Conservation (phyloP, 2,329 filamentous ascomycete species). For the Exophiala sp. region DNA sequence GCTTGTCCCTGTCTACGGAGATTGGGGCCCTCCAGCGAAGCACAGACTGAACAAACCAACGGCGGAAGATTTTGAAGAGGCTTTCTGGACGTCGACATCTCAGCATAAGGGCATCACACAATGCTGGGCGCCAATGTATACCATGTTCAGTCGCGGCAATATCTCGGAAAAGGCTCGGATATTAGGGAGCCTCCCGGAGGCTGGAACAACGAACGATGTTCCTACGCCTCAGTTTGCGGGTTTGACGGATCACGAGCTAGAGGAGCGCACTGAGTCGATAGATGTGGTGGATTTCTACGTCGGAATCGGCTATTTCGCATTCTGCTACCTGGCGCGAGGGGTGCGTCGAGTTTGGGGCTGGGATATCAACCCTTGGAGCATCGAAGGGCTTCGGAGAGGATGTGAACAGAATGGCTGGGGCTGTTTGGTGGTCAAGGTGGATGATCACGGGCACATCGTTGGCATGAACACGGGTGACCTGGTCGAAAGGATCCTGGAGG, state of each 20-base stretch:
- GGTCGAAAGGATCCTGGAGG: constrained; percentile 29
- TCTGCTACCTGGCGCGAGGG: constrained; percentile 72
- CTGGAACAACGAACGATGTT: neutral
- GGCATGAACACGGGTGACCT: constrained; percentile 31
- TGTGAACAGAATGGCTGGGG: constrained; percentile 66
- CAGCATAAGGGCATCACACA: constrained; percentile 77
- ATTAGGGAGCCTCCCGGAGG: constrained; percentile 40
- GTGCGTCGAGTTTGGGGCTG: constrained; percentile 71
- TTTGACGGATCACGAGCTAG: constrained; percentile 26
- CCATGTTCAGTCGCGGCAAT: constrained; percentile 93
- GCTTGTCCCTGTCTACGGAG: constrained; percentile 66
- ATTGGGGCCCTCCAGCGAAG: constrained; percentile 59
- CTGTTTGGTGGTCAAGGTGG: constrained; percentile 51
- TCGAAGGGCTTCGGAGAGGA: constrained; percentile 77
- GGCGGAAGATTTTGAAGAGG: constrained; percentile 56
- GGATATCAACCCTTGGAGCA: constrained; percentile 86
- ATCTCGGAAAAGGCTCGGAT: constrained; percentile 82
- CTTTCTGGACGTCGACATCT: constrained; percentile 74
- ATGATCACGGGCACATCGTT: constrained; percentile 35
- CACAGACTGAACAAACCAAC: constrained; percentile 30
- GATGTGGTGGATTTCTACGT: constrained; percentile 75
- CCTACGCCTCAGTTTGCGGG: constrained; percentile 12
- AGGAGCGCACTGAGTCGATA: constrained; percentile 30
- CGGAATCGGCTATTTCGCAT: constrained; percentile 91
- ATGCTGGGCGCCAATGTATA: constrained; percentile 82